phyloP scores from a whole-genome alignment of 176 grass and related monocot species.

The Saccharum officinarum region DNA sequence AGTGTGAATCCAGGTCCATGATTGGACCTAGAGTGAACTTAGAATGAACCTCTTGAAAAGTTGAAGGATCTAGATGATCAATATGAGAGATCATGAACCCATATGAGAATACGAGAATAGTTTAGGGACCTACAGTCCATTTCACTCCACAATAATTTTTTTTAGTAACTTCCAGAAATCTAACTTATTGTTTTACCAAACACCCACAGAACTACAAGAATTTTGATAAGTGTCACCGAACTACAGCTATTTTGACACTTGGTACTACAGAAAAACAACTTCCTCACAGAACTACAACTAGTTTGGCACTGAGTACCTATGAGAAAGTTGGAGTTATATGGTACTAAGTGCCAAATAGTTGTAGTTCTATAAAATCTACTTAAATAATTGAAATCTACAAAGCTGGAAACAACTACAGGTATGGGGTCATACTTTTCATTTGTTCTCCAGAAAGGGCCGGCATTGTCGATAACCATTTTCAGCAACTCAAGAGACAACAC shows the following conservation, averaged over 20 bases:
- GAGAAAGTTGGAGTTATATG: not conserved
- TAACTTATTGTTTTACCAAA: not conserved
- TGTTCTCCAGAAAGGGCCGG: slow-evolving; percentile 72
- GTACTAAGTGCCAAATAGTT: not conserved
- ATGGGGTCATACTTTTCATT: slow-evolving; percentile 70
- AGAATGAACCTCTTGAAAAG: not conserved
- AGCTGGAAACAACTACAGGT: slow-evolving; percentile 11
- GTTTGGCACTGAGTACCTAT: not conserved
- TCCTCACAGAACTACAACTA: not conserved
- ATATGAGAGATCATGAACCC: not conserved
- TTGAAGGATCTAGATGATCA: not conserved
- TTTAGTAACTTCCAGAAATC: not conserved
- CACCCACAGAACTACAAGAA: not conserved
- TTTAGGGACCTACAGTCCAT: not conserved
- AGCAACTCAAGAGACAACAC: slow-evolving; percentile 87
- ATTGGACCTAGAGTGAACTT: not conserved
- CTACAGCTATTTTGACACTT: not conserved
- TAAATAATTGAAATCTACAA: slow-evolving; percentile 22
- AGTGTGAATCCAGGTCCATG: not conserved
- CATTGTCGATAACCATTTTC: slow-evolving; percentile 90
- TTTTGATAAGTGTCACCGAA: not conserved
- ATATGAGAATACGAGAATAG: not conserved
- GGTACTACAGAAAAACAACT: too few species aligned
- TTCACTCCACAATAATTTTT: not conserved
- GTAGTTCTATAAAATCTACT: not conserved